Conservation (phyloP, 441 rosid genomes). For the Bocquillonia castaneifolia region DNA sequence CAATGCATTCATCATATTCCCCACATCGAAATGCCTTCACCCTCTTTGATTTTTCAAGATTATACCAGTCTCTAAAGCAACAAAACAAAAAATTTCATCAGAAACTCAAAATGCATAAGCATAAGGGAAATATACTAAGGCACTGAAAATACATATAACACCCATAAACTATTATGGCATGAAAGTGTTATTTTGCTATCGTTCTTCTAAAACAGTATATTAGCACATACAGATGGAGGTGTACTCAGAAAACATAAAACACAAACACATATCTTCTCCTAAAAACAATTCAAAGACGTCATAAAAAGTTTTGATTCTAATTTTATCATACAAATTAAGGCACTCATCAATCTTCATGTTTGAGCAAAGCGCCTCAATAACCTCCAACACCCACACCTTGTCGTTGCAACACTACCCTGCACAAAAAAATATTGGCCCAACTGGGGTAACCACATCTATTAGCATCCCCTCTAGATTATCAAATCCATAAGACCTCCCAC, state of each 20-base stretch:
- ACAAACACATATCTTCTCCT: too few species aligned
- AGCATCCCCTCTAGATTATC: too few species aligned
- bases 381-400: too few species aligned
- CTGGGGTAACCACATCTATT: too few species aligned
- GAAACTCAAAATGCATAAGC: slow-evolving; percentile 11
- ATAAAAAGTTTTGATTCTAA: neutral
- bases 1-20: slow-evolving; percentile 76
- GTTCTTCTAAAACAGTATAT: neutral
- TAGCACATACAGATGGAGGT: neutral
- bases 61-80: slow-evolving; percentile 83
- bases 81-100: slow-evolving; percentile 14
- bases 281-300: neutral
- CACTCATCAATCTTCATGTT: too few species aligned
- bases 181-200: neutral
- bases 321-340: neutral
- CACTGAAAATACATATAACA: neutral
- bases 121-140: neutral
- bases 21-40: slow-evolving; percentile 99
- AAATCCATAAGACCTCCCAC: too few species aligned
- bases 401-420: too few species aligned
- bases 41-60: slow-evolving; percentile 85
- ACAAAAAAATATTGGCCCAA: too few species aligned
- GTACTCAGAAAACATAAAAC: neutral
- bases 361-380: too few species aligned
- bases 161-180: neutral